Evolutionary conservation across 257 asterid genomes (phyloP).

Genomic region (Paulownia fortunei): DNA sequence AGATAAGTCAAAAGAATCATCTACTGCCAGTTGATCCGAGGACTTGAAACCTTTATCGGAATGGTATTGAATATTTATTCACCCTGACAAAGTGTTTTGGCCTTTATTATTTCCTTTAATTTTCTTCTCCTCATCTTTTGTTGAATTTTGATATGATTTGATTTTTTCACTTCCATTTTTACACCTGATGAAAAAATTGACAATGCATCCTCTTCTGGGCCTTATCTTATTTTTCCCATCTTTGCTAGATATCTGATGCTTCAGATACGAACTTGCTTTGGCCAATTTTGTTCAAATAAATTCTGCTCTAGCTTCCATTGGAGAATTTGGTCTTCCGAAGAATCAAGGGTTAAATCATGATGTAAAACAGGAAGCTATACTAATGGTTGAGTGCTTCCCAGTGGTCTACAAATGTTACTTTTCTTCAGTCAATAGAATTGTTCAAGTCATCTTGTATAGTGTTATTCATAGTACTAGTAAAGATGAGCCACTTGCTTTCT

Average conservation of each 20-base stretch:
- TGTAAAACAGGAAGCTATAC: not conserved
- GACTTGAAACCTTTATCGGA: not conserved
- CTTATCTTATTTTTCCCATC: not conserved
- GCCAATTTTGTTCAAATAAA: not conserved
- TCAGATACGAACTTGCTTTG: not conserved
- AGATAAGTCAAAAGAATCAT: slow-evolving; percentile 70
- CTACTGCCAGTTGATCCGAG: slow-evolving; percentile 43
- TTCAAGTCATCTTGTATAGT: not conserved
- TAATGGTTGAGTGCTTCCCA: not conserved
- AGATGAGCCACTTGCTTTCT: slow-evolving; percentile 18
- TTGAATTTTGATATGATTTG: not conserved
- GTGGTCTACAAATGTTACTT: too few relatives aligned
- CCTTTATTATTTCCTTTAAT: not conserved
- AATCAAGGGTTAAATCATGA: not conserved
- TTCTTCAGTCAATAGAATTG: too few relatives aligned
- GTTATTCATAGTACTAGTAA: not conserved
- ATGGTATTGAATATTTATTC: slow-evolving; percentile 12
- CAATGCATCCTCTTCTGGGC: not conserved
- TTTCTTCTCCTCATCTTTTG: not conserved
- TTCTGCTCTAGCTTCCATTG: not conserved
- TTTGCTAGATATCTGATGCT: slow-evolving; percentile 6
- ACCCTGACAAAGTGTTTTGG: not conserved
- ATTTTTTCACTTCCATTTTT: not conserved
- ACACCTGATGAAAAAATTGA: slow-evolving; percentile 2
- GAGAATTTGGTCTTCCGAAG: not conserved